Conservation (phyloP, 495 filamentous ascomycete species). For the Neurospora intermedia region DNA sequence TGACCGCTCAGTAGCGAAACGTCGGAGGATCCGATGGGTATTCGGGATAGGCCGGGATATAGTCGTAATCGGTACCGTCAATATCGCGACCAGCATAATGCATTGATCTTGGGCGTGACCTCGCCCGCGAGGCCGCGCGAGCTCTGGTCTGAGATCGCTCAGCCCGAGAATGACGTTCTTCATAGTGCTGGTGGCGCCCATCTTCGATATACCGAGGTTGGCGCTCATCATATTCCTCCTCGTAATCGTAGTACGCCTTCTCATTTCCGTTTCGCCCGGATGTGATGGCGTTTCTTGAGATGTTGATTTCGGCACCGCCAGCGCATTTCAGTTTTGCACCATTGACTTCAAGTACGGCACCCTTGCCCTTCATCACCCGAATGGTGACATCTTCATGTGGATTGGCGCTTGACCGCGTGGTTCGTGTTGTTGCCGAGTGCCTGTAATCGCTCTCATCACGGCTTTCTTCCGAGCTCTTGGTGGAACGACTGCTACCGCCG, state of each 20-base stretch:
- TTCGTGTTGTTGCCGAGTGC: constrained; percentile 43
- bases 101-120: constrained; percentile 28
- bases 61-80: constrained; percentile 6
- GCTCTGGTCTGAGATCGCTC: constrained; percentile 28
- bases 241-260: constrained; percentile 31
- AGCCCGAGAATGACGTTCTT: constrained; percentile 30
- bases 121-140: constrained; percentile 31
- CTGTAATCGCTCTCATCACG: constrained; percentile 48
- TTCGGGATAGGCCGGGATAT: constrained; percentile 10
- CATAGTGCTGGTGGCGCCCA: constrained; percentile 1
- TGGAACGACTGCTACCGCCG: constrained; percentile 40
- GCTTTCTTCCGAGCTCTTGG: constrained; percentile 37
- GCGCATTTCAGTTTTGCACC: constrained; percentile 41
- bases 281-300: constrained; percentile 16
- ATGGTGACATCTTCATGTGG: constrained; percentile 43
- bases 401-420: constrained; percentile 35
- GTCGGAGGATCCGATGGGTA: not conserved
- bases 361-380: constrained; percentile 32
- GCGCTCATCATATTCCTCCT: constrained; percentile 33
- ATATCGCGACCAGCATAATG: constrained; percentile 6
- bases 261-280: constrained; percentile 27
- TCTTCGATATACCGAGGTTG: constrained; percentile 24
- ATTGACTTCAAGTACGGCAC: constrained; percentile 34
- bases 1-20: not conserved
- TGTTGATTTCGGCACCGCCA: constrained; percentile 43